These are phyloP conservation scores for Carnegiea gigantea DNA, from an alignment of 179 eudicot genomes.

Conservation along the genomic window DNA sequence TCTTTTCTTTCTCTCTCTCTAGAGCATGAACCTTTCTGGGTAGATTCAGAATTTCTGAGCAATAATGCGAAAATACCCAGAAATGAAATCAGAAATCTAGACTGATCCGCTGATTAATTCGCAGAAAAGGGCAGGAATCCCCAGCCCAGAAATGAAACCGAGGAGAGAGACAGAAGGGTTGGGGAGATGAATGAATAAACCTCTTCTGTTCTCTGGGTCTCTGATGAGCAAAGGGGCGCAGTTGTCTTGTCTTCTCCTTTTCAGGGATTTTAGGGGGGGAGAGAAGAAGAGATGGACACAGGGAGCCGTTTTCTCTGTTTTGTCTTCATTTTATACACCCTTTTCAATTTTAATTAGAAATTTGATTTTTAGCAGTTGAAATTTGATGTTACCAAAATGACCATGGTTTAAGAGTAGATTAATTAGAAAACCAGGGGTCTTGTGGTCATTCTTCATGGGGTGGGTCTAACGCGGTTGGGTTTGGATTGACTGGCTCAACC, in stretches of 20 bases:
- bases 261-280: conserved; percentile 11
- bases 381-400: not conserved
- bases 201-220: not conserved
- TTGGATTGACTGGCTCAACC: conserved; percentile 11
- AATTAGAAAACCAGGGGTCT: not conserved
- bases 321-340: not conserved
- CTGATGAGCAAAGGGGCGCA: conserved; percentile 12
- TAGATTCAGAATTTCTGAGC: conserved; percentile 2
- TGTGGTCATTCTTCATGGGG: not conserved
- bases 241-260: conserved; percentile 16
- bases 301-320: conserved; percentile 29
- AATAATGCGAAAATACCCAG: not conserved
- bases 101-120: not conserved
- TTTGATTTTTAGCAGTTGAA: not conserved
- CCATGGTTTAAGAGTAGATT: not conserved
- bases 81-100: not conserved
- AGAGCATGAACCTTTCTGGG: not conserved
- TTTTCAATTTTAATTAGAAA: not conserved
- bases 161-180: not conserved
- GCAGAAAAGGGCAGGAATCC: conserved; percentile 1
- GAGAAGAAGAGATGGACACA: not conserved
- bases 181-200: not conserved
- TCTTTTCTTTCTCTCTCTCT: not conserved
- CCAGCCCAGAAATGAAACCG: not conserved
- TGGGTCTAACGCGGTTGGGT: conserved; percentile 6